Evolutionary conservation across 306 rosid species (phyloP), one percentile per base, ranked within the genome.

Genomic region (Luffa acutangula): DNA sequence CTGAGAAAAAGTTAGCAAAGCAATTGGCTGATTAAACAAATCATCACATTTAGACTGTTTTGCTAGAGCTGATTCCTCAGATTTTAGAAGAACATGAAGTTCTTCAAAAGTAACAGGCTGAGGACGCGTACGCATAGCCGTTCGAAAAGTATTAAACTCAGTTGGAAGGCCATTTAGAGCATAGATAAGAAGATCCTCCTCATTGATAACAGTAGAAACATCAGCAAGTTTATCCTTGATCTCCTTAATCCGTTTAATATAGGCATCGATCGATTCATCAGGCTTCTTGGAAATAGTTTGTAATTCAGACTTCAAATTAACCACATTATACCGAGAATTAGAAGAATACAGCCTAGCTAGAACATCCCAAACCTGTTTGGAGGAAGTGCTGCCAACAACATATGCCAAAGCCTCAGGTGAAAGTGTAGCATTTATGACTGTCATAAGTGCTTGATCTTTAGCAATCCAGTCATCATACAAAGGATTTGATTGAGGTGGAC

Each of bases 131-230:
- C 72, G 72, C 72, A 64, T 64, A 7, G 72, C 36, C 72, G 72
- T 64, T 36, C 72, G 46, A 36, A 64, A 64, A 17, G 72, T 64
- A 37, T 64, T 64, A 36, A 5, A 64, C 72, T 64, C 72, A 14
- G 10, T 36, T 64, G 72, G 72, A 15, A 64, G 72, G 72, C 72
- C 72, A 64, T 64, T 64, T 64, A 64, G 6, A 64, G 72, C 46
- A 64, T 64, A 64, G 72, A 64, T 64, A 64, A 64, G 72, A 64
- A 64, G 72, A 64, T 64, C 72, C 72, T 64, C 72, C 11, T 64
- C 72, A 64, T 64, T 64, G 25, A 64, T 42, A 37, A 64, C 18
- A 37, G 72, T 15, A 64, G 25, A 64, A 36, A 64, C 72, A 37
- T 64, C 37, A 64, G 72, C 72, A 64, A 64, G 72, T 17, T 64